These are phyloP conservation scores for Chlorella sp. DNA, from an alignment of 139 green algal species.

Conservation along the genomic window DNA sequence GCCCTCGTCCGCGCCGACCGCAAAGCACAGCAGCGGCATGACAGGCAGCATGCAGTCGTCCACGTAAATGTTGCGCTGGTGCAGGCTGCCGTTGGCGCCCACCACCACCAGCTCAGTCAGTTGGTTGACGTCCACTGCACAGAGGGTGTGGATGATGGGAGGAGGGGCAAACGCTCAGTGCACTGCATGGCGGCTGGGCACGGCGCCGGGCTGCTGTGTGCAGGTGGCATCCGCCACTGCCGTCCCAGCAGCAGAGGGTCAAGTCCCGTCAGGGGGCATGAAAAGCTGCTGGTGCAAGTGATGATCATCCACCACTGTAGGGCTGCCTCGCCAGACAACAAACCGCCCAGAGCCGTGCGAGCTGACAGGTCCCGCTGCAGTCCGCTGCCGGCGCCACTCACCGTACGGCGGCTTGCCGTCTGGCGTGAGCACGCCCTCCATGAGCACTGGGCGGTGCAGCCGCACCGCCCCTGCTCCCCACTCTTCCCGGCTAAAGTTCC, in stretches of 20 bases:
- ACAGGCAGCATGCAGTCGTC: constrained; percentile 23
- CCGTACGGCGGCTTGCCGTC: background rate
- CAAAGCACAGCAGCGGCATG: constrained; percentile 35
- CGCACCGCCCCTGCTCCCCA: background rate
- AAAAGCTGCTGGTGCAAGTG: too few relatives aligned
- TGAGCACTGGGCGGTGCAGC: background rate
- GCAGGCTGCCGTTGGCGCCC: background rate
- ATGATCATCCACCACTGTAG: too few relatives aligned
- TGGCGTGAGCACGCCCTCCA: background rate
- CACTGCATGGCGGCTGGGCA: too few relatives aligned
- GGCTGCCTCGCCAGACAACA: too few relatives aligned
- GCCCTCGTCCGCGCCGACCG: constrained; percentile 16
- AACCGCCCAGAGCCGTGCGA: too few relatives aligned
- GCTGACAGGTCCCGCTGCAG: too few relatives aligned
- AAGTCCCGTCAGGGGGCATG: too few relatives aligned
- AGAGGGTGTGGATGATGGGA: too few relatives aligned
- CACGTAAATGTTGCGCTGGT: background rate
- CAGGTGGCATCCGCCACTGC: too few relatives aligned
- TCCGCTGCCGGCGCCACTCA: background rate
- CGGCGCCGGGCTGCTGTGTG: too few relatives aligned
- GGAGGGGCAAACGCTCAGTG: background rate
- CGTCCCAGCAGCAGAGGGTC: too few relatives aligned
- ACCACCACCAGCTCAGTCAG: constrained; percentile 20
- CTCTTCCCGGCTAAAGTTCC: background rate
- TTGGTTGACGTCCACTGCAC: constrained; percentile 12